A percentile compares a stretch with the other conserved stretches of the same genome.
Evolutionary conservation across 2,329 filamentous ascomycete species (phyloP).

Genomic region (Xylariaceae sp.): DNA sequence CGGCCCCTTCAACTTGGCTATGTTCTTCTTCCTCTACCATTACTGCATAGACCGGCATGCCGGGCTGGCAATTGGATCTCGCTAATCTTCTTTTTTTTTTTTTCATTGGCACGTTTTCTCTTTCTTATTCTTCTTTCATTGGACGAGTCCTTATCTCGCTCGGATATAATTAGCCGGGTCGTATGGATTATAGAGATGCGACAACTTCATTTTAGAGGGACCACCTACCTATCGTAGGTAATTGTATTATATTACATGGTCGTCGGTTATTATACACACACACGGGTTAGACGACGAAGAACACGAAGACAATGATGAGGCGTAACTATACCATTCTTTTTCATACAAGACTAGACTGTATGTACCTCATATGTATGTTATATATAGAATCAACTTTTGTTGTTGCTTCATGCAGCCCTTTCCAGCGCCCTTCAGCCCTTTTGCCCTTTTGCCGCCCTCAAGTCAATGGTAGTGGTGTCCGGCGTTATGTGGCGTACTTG

Average conservation of each 20-base stretch:
- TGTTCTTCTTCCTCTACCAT: neutral
- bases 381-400: neutral
- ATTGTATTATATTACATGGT: neutral
- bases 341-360: too few species aligned
- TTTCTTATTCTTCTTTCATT: conserved; percentile 1
- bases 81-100: neutral
- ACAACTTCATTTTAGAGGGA: too few species aligned
- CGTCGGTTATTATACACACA: too few species aligned
- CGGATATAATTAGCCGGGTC: neutral
- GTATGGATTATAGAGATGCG: neutral
- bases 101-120: neutral
- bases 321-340: too few species aligned
- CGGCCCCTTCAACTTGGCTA: conserved; percentile 2
- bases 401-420: too few species aligned
- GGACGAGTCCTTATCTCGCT: neutral
- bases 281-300: too few species aligned
- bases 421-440: neutral
- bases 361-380: neutral
- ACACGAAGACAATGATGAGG: too few species aligned
- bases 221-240: too few species aligned
- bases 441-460: neutral
- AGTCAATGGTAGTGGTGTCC: neutral
- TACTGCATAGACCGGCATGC: conserved; percentile 10
- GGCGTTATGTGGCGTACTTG: too few species aligned
- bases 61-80: conserved; percentile 7